Base-by-base conservation (phyloP, 495 filamentous ascomycete genomes). In the Hypoxylon subgilvum region DNA sequence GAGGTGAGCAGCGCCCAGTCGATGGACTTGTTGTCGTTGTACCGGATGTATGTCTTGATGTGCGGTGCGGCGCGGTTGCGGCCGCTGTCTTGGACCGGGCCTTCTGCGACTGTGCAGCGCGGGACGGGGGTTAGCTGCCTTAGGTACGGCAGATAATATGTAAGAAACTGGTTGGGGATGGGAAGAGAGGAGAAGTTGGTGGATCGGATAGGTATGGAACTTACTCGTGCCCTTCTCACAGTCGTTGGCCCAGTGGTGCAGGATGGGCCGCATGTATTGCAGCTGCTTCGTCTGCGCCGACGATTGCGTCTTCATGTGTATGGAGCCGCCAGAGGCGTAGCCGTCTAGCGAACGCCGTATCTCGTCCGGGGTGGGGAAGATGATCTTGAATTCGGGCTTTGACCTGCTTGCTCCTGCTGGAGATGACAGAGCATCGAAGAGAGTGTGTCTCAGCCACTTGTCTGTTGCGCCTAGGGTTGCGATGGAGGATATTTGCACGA, bases 1-100 rank as follows among this genome's bases (percentile, higher is more conserved):
- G 88, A 91, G 1, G 90, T 92, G 5, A 94, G 66, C 61, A 96
- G 80, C 14, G 90, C 91, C 92, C 92, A 96, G 63, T 93, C 89
- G 30, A 96, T 89, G 56, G 78, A 74, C 1, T 54, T 63, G 5
- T 67, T 39, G 46, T 84, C 73, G 7, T 76, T 66, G 65, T 86
- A 95, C 3, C 90, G 84, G 39, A 93, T 84, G 54, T 94, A 96
- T 0, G 91, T 96, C 69, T 96, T 96, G 60, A 96, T 89, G 66
- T 96, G 92, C 0, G 92, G 92, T 2, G 92, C 91, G 3, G 91
- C 91, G n/a, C 83, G 79, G n/a, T 83, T 77, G 36, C 92, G 79
- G 8, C 87, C 83, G 32, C 81, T 75, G 12, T 76, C 74, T 58
- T 60, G 62, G 7, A 3, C 32, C 4, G 21, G 10, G 4, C 36